Base-by-base conservation (phyloP, 2,329 filamentous ascomycete species). In the Arthrobotrys megalospora region DNA sequence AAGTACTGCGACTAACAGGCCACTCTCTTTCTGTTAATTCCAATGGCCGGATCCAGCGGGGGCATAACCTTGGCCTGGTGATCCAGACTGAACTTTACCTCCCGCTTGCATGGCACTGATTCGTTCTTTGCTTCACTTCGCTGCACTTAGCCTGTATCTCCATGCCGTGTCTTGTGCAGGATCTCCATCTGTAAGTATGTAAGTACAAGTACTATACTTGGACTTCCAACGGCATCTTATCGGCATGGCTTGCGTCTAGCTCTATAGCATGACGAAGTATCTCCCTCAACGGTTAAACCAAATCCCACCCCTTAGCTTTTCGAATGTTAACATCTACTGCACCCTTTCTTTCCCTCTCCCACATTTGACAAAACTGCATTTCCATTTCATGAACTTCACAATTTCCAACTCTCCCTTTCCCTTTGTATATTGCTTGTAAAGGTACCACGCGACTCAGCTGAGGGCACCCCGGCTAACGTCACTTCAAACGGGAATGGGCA, bases 401-500 rank as follows among this genome's bases (percentile, higher is more conserved):
- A 6, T 45, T 16, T 16, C n/a, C 45, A 48, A 10, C 45, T 21
- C 19, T 12, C 19, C 16, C 19, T 12, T 48, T 24, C 24, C 41
- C 5, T n/a, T n/a, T 45, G 41, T 45, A 45, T 45, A 45, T 14
- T 45, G 11, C 32, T 19, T 11, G 55, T 58, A 45, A 36, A 69
- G 48, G 50, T 60, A 69, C 65, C 69, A 73, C 69, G 69, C 69
- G 69, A 73, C 68, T 34, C 58, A 62, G 63, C 48, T 32, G 47
- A 50, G 14, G 21, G 34, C 34, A 66, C 48, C 58, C 69, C 58
- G 47, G 50, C 67, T 45, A 58, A 65, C 69, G 58, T 64, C 69
- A 73, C 60, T 73, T 73, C 60, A 73, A 73, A 73, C 50, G 69
- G 69, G 69, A 73, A 73, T 73, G 72, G 64, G 47, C 65, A 65